A percentile compares a stretch with the other conserved stretches of the same genome.
These are phyloP conservation scores for Hebeloma cylindrosporum DNA, from an alignment of 768 basidiomycete species.

Conservation along the genomic window DNA sequence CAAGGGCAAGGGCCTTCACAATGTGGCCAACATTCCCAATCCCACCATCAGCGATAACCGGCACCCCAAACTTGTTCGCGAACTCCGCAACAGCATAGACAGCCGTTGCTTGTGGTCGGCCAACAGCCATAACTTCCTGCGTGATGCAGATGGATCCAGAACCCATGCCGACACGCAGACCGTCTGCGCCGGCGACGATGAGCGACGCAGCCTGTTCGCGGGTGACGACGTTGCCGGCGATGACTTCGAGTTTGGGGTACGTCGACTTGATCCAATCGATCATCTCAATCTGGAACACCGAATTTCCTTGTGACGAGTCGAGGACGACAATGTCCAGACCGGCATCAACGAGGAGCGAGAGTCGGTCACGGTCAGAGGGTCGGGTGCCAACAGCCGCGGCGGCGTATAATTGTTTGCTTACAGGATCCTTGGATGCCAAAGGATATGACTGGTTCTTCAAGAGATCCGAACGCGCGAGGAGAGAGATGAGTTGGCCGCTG, in stretches of 20 bases:
- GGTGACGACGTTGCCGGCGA: constrained; percentile 97
- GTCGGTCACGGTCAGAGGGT: constrained; percentile 81
- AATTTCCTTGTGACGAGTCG: constrained; percentile 98
- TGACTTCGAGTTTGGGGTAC: constrained; percentile 85
- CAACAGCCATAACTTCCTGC: constrained; percentile 99
- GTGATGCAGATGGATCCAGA: constrained; percentile 99
- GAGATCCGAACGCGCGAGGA: constrained; percentile 94
- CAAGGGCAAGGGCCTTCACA: constrained; percentile 92
- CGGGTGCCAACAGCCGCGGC: constrained; percentile 96
- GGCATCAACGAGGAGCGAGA: constrained; percentile 84
- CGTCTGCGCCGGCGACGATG: constrained; percentile 94
- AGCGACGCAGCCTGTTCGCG: constrained; percentile 94
- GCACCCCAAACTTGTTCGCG: constrained; percentile 88
- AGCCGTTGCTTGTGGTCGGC: constrained; percentile 96
- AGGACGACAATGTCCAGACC: constrained; percentile 94
- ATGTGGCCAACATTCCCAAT: constrained; percentile 95
- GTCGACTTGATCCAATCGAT: constrained; percentile 88
- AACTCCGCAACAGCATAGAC: constrained; percentile 97
- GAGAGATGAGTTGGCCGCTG: constrained; percentile 57
- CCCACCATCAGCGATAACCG: constrained; percentile 96
- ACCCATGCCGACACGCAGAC: constrained; percentile 96
- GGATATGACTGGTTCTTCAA: constrained; percentile 98
- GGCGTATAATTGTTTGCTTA: constrained; percentile 93
- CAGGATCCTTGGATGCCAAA: constrained; percentile 86
- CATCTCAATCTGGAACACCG: constrained; percentile 92